Percentiles rank a stretch among this genome's conserved stretches.
Evolutionary conservation across 805 yeast species (phyloP).

Genomic region (Phaffomyces antillensis): DNA sequence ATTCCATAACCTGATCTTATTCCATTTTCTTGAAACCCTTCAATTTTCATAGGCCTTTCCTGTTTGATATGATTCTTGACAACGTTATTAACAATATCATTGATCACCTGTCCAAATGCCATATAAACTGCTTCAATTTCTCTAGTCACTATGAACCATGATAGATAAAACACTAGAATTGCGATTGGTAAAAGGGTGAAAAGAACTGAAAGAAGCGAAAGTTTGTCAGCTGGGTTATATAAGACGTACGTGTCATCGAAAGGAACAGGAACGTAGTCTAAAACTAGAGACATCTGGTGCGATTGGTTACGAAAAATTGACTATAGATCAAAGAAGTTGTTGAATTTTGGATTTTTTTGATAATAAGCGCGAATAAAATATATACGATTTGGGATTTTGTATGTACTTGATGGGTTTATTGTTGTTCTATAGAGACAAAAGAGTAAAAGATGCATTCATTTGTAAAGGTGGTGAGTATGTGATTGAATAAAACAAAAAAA

Average conservation of each 20-base stretch:
- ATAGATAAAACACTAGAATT: conserved; percentile 66
- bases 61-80: conserved; percentile 59
- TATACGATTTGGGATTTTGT: no score
- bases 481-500: background rate
- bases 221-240: conserved; percentile 58
- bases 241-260: conserved; percentile 84
- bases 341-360: background rate
- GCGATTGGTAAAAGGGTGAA: conserved; percentile 78
- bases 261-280: conserved; percentile 35
- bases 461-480: background rate
- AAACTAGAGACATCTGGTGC: background rate
- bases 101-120: conserved; percentile 78
- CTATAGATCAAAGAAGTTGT: background rate
- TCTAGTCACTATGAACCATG: conserved; percentile 77
- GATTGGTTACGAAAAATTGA: no score
- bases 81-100: conserved; percentile 65
- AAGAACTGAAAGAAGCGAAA: conserved; percentile 59
- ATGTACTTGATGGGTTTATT: no score
- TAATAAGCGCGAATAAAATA: background rate
- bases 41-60: conserved; percentile 58
- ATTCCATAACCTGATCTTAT: conserved; percentile 72
- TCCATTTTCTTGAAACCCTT: conserved; percentile 31
- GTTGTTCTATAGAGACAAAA: background rate
- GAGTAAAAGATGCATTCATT: background rate
- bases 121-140: conserved; percentile 81